These are phyloP conservation scores for Fraxinus velutina DNA, from an alignment of 305 asterid species.

Conservation along the genomic window DNA sequence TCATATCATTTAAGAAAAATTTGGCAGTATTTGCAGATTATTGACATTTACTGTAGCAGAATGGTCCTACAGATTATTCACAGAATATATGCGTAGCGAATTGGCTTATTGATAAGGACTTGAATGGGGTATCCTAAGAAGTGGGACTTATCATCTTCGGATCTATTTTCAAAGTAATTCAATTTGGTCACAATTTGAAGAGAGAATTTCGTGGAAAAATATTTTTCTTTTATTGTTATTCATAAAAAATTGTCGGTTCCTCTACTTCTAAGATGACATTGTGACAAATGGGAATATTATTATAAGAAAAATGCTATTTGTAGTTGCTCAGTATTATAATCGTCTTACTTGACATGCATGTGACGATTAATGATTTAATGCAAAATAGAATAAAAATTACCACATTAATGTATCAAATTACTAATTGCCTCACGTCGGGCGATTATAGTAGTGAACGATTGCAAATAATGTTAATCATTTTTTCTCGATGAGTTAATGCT, in stretches of 20 bases:
- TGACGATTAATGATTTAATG: no score
- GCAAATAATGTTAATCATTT: background rate
- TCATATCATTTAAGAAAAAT: slow-evolving; percentile 16
- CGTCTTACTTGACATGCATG: background rate
- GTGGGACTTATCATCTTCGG: background rate
- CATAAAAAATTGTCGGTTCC: background rate
- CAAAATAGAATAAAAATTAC: no score
- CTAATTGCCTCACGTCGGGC: background rate
- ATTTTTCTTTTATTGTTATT: background rate
- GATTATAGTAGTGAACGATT: background rate
- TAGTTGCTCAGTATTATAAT: no score
- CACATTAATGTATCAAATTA: no score
- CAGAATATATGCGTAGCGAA: slow-evolving; percentile 21
- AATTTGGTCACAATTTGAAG: background rate
- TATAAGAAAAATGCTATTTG: background rate
- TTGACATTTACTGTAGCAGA: slow-evolving; percentile 20
- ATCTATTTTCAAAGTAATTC: background rate
- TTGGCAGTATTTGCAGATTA: slow-evolving; percentile 27
- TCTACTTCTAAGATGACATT: background rate
- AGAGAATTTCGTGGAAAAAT: background rate
- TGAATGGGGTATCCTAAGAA: slow-evolving; percentile 28
- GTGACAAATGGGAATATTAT: background rate
- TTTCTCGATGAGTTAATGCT: background rate
- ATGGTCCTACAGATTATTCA: slow-evolving; percentile 37
- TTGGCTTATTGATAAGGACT: slow-evolving; percentile 21